Base-by-base conservation (phyloP, 768 basidiomycete species). In the Suillus brevipes region DNA sequence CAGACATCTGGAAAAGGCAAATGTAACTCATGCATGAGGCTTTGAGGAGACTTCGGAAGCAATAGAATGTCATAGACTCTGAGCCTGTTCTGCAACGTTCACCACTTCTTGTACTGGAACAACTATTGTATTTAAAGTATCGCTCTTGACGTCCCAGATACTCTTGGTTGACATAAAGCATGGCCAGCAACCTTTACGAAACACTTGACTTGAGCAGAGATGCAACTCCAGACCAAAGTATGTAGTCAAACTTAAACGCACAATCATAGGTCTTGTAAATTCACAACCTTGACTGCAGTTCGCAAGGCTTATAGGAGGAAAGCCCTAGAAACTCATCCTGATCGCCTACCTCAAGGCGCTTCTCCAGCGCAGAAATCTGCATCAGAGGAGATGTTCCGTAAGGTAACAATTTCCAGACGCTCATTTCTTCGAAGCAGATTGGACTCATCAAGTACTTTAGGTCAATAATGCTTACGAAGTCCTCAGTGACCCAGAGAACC, bases 401-500 rank as follows among this genome's bases (percentile, higher is more conserved):
- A 75, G 73, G 83, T 81, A 56, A 12, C 31, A 66, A 62, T 4
- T 81, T 80, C 23, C 25, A 25, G 75, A 81, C 68, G 75, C 76
- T 60, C 36, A 37, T 55, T 2, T 18, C 37, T 36, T 83, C 53
- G 14, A 50, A 28, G 25, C 50, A 68, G 49, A 43, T 42, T 52
- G 28, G 55, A 60, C 43, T 31, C 52, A 37, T 53, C 28, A 25
- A 34, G 25, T 40, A 50, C 50, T 36, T 38, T 56, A 92, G 88
- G 84, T 92, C 53, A 90, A 88, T 69, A 89, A 91, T 66, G 90
- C 91, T 36, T 93, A 92, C 69, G 91, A 93, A 72, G 84, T 94
- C 2, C 75, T 94, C 62, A 86, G 73, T 60, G 86, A 94, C 70
- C 70, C 83, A 2, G 76, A 83, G 61, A 92, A 84, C 64, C 85